Evolutionary conservation across 352 stramenopile species (phyloP).

Genomic region (Phytophthora hibernalis): DNA sequence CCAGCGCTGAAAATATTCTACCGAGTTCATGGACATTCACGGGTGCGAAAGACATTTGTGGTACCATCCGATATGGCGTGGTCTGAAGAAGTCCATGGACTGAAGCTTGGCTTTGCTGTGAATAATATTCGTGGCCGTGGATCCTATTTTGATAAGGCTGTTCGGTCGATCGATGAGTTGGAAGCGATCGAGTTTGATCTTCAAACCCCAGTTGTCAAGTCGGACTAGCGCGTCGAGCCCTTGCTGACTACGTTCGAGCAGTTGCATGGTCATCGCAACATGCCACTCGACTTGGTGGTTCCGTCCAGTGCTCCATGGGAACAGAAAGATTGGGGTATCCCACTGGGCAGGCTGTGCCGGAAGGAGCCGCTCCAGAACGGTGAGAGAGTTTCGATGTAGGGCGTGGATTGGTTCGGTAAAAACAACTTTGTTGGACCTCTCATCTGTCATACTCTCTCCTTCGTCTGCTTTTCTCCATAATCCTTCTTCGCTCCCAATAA

Average conservation of each 20-base stretch:
- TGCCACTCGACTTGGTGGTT: slow-evolving; percentile 84
- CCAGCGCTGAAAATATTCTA: not conserved
- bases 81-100: slow-evolving; percentile 22
- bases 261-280: slow-evolving; percentile 32
- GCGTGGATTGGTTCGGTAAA: too few relatives aligned
- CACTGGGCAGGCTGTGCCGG: slow-evolving; percentile 1
- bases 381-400: too few relatives aligned
- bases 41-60: slow-evolving; percentile 12
- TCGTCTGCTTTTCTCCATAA: not conserved
- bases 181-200: slow-evolving; percentile 2
- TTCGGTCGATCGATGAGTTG: slow-evolving; percentile 5
- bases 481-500: not conserved
- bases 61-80: not conserved
- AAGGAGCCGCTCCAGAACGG: not conserved
- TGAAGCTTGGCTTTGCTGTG: slow-evolving; percentile 24
- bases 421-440: not conserved
- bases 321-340: slow-evolving; percentile 62
- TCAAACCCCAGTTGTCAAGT: not conserved
- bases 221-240: not conserved
- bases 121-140: not conserved
- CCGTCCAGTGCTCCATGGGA: slow-evolving; percentile 69
- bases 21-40: slow-evolving; percentile 25
- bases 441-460: not conserved
- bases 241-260: slow-evolving; percentile 8
- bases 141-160: not conserved